Evolutionary conservation across 257 asterid species (phyloP).

Genomic region (Nyctanthes arbortristis): DNA sequence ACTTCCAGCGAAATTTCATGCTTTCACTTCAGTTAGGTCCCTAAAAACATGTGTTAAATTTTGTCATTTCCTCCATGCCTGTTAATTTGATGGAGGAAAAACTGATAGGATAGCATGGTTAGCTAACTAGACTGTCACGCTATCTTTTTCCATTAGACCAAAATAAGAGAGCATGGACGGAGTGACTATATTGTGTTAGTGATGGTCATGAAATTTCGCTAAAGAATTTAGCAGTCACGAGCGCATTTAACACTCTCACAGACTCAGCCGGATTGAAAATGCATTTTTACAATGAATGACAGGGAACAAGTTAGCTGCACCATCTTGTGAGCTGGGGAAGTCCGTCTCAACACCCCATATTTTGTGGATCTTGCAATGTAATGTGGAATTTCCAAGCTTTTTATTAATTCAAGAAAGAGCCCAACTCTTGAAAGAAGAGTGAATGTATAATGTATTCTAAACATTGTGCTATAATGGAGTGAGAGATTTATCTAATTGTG

Average conservation of each 20-base stretch:
- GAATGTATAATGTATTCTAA: not conserved
- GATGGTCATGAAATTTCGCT: too few species aligned
- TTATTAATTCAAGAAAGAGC: not conserved
- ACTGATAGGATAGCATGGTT: too few species aligned
- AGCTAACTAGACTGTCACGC: too few species aligned
- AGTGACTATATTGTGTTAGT: too few species aligned
- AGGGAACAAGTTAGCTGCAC: constrained; percentile 60
- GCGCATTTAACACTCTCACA: not conserved
- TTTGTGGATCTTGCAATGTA: constrained; percentile 10
- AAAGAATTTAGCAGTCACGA: not conserved
- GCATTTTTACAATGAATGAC: constrained; percentile 22
- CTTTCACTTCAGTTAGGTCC: too few species aligned
- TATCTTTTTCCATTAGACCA: too few species aligned
- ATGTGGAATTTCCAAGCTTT: not conserved
- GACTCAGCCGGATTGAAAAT: not conserved
- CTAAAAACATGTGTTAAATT: too few species aligned
- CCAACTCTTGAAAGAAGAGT: not conserved
- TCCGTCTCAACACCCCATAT: constrained; percentile 10
- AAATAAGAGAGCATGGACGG: too few species aligned
- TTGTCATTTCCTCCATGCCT: too few species aligned
- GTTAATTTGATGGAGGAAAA: too few species aligned
- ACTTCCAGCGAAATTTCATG: too few species aligned
- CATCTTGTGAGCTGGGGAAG: constrained; percentile 53
- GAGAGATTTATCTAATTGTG: not conserved
- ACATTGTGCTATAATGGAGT: not conserved